Percentiles rank a stretch among this genome's conserved stretches.
Conservation (phyloP, 306 rosid genomes). For the Oxytropis ochrocephala region DNA sequence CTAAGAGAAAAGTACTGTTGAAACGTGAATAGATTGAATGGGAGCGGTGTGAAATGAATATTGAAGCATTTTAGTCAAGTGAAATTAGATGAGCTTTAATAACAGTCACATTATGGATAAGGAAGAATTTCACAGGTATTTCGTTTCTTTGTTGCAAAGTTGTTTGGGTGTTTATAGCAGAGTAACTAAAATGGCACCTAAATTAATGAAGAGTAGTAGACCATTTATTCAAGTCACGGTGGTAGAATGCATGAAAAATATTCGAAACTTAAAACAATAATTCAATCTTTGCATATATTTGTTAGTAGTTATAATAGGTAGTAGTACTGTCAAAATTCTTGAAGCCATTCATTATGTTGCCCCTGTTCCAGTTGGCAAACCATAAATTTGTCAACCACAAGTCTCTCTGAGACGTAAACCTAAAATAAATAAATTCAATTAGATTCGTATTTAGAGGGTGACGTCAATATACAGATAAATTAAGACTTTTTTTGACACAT, state of each 20-base stretch:
- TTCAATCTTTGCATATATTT: background rate
- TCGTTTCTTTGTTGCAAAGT: conserved; percentile 31
- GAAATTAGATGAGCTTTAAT: conserved; percentile 40
- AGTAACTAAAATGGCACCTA: conserved; percentile 17
- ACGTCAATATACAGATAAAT: too few species aligned
- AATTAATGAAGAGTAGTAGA: background rate
- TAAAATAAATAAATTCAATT: too few species aligned
- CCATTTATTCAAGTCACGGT: conserved; percentile 15
- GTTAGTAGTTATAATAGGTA: background rate
- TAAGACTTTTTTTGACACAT: too few species aligned
- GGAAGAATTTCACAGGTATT: conserved; percentile 30
- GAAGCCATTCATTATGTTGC: background rate
- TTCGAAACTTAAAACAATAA: background rate
- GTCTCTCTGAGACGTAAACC: background rate
- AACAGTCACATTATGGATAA: conserved; percentile 35
- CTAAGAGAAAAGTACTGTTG: conserved; percentile 10
- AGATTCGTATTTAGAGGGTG: too few species aligned
- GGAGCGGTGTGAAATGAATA: conserved; percentile 47
- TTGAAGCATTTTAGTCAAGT: conserved; percentile 25
- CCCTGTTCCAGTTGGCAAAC: background rate
- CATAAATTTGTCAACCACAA: background rate
- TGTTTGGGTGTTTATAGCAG: conserved; percentile 18
- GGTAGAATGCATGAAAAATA: conserved; percentile 24
- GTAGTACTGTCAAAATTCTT: conserved; percentile 1
- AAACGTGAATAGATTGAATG: conserved; percentile 64